These are phyloP conservation scores for Debaryomyces nepalensis DNA, from an alignment of 1,139 yeast genomes.

Conservation along the genomic window DNA sequence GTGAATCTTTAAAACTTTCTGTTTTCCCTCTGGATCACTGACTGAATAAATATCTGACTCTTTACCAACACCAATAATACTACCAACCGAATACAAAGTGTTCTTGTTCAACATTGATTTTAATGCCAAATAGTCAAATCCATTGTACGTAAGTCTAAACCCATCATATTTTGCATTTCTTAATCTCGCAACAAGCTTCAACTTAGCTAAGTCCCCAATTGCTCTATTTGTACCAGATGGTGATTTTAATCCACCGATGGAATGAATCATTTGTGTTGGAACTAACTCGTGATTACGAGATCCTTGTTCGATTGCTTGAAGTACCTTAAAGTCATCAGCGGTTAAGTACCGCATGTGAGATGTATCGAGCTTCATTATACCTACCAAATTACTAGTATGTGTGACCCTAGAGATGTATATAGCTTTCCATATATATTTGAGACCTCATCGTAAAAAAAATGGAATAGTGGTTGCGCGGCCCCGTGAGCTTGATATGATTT, in stretches of 20 bases:
- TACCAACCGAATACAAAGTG: slow-evolving; percentile 77
- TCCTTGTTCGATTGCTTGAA: slow-evolving; percentile 89
- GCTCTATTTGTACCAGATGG: slow-evolving; percentile 78
- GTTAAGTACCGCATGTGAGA: slow-evolving; percentile 92
- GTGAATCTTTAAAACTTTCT: slow-evolving; percentile 83
- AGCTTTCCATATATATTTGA: slow-evolving; percentile 4
- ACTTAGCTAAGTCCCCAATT: slow-evolving; percentile 84
- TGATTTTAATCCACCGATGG: slow-evolving; percentile 77
- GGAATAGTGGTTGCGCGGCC: slow-evolving; percentile 9
- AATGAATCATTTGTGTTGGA: slow-evolving; percentile 83
- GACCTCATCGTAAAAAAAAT: slow-evolving; percentile 12
- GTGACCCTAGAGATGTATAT: neutral
- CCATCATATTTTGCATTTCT: slow-evolving; percentile 94
- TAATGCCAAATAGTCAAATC: slow-evolving; percentile 89
- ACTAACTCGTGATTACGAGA: slow-evolving; percentile 93
- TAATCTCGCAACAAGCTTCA: slow-evolving; percentile 73
- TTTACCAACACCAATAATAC: slow-evolving; percentile 94
- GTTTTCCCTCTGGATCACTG: slow-evolving; percentile 65
- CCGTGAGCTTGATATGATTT: slow-evolving; percentile 4
- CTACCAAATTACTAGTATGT: neutral
- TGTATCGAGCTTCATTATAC: slow-evolving; percentile 82
- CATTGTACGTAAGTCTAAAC: slow-evolving; percentile 82
- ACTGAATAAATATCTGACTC: slow-evolving; percentile 96
- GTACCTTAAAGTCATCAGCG: slow-evolving; percentile 85
- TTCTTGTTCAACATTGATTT: slow-evolving; percentile 78